These are phyloP conservation scores for Lachancea thermotolerans DNA, from an alignment of 805 yeast species.

Conservation along the genomic window DNA sequence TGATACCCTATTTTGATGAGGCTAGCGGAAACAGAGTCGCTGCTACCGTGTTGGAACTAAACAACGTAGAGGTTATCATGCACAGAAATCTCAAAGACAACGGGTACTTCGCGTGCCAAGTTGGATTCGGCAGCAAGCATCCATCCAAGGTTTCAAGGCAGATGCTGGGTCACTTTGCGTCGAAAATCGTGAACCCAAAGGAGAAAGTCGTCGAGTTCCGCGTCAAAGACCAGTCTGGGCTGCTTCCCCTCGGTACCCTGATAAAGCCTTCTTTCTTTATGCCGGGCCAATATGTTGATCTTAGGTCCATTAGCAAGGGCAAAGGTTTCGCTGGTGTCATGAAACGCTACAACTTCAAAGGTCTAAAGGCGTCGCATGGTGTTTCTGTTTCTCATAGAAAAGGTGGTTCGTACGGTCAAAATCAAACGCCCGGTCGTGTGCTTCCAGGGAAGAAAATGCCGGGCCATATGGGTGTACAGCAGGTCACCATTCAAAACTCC, in stretches of 20 bases:
- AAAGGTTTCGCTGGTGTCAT: slow-evolving; percentile 98
- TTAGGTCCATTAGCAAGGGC: slow-evolving; percentile 76
- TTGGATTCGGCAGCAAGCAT: slow-evolving; percentile 73
- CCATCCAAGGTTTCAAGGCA: slow-evolving; percentile 56
- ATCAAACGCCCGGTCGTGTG: slow-evolving; percentile 93
- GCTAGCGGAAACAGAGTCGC: slow-evolving; percentile 62
- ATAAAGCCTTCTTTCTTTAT: slow-evolving; percentile 78
- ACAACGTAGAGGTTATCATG: slow-evolving; percentile 78
- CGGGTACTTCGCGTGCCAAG: slow-evolving; percentile 80
- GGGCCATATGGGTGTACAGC: slow-evolving; percentile 85
- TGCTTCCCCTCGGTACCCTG: slow-evolving; percentile 71
- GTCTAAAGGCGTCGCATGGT: slow-evolving; percentile 93
- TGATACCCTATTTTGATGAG: slow-evolving; percentile 76
- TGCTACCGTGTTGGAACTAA: slow-evolving; percentile 82
- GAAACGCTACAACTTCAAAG: slow-evolving; percentile 87
- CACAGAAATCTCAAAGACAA: slow-evolving; percentile 63
- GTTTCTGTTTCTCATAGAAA: slow-evolving; percentile 87
- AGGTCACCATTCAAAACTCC: slow-evolving; percentile 67
- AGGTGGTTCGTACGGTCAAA: slow-evolving; percentile 96
- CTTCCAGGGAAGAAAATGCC: slow-evolving; percentile 98
- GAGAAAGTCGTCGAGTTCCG: slow-evolving; percentile 68
- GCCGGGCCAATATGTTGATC: slow-evolving; percentile 77
- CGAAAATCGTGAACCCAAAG: slow-evolving; percentile 83
- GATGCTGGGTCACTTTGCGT: slow-evolving; percentile 67
- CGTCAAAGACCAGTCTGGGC: slow-evolving; percentile 57